Percentiles rank a stretch among this genome's conserved stretches.
phyloP scores from a whole-genome alignment of 2,329 filamentous ascomycete species.

The Alternaria sp. region DNA sequence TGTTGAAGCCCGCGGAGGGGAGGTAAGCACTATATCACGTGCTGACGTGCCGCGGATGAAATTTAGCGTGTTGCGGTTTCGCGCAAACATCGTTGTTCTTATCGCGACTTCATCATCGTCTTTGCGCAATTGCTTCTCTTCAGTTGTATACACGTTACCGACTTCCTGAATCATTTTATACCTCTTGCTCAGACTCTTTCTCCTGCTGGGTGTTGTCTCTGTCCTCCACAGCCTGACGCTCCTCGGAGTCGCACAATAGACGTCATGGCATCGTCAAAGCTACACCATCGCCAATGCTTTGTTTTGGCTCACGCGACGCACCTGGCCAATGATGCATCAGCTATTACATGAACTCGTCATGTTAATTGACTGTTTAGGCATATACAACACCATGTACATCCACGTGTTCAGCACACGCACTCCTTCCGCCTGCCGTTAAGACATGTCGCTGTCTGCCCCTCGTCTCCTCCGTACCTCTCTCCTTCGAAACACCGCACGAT shows the following conservation, averaged over 20 bases:
- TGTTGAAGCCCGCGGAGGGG: constrained; percentile 16
- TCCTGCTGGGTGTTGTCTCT: not conserved
- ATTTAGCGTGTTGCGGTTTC: not conserved
- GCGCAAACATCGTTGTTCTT: not conserved
- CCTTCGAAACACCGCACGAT: constrained; percentile 8
- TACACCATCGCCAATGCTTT: constrained; percentile 1
- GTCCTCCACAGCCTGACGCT: not conserved
- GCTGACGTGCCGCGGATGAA: not conserved
- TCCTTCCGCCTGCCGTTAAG: constrained; percentile 1
- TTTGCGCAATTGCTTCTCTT: not conserved
- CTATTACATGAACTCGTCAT: constrained; percentile 22
- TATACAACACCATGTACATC: constrained; percentile 6
- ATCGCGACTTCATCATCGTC: not conserved
- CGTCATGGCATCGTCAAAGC: constrained; percentile 15
- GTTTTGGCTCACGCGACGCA: not conserved
- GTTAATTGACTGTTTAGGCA: constrained; percentile 9
- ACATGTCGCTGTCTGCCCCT: constrained; percentile 23
- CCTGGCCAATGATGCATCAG: constrained; percentile 7
- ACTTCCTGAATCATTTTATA: not conserved
- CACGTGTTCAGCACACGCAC: constrained; percentile 9
- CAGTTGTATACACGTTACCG: not conserved
- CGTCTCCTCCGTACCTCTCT: constrained; percentile 9
- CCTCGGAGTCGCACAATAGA: constrained; percentile 2
- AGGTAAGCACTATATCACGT: constrained; percentile 6
- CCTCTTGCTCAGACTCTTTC: not conserved